A percentile compares a stretch with the other conserved stretches of the same genome.
Evolutionary conservation across 2,329 filamentous ascomycete genomes (phyloP).

Genomic region (Elsinoe perseae): DNA sequence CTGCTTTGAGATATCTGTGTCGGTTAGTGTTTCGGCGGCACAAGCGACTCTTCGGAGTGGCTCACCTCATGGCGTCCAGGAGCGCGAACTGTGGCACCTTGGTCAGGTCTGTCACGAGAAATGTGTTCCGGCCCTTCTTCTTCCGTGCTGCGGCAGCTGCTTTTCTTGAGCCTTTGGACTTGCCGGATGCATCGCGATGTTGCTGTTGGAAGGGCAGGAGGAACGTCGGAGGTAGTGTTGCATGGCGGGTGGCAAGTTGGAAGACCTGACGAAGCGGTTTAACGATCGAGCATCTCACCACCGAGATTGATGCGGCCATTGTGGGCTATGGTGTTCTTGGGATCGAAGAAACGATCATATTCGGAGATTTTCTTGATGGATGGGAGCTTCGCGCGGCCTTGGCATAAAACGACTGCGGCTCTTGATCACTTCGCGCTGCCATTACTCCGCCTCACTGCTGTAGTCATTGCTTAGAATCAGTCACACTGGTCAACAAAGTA

Average conservation of each 20-base stretch:
- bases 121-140: slow-evolving; percentile 60
- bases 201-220: slow-evolving; percentile 30
- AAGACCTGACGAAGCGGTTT: slow-evolving; percentile 6
- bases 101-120: slow-evolving; percentile 55
- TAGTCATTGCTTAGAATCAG: too few relatives aligned
- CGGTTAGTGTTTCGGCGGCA: background rate
- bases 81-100: slow-evolving; percentile 68
- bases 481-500: too few relatives aligned
- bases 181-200: slow-evolving; percentile 34
- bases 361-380: slow-evolving; percentile 7
- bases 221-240: slow-evolving; percentile 17
- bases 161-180: slow-evolving; percentile 36
- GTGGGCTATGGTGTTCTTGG: background rate
- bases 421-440: too few relatives aligned
- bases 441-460: too few relatives aligned
- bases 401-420: background rate
- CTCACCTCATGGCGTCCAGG: slow-evolving; percentile 85
- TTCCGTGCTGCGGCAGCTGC: slow-evolving; percentile 45
- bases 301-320: slow-evolving; percentile 6
- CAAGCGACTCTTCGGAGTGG: background rate
- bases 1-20: slow-evolving; percentile 75
- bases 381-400: background rate
- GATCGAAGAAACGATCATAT: too few relatives aligned
- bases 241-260: background rate
- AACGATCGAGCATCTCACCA: slow-evolving; percentile 6